Conservation (phyloP, 306 rosid genomes). For the Sicyos edulis region DNA sequence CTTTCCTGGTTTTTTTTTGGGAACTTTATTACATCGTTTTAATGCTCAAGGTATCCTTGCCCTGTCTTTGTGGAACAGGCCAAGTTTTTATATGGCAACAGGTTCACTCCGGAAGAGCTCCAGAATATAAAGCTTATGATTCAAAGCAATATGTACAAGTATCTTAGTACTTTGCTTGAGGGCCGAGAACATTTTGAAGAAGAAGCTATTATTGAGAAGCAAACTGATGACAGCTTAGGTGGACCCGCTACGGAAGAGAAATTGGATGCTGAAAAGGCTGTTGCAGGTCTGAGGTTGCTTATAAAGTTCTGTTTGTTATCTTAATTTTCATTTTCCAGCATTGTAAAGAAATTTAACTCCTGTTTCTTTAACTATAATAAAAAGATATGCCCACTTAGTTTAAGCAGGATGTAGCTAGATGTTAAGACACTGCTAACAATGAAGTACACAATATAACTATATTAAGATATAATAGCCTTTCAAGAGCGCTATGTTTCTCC, state of each 20-base stretch:
- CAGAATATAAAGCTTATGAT: constrained; percentile 78
- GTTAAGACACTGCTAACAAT: no score
- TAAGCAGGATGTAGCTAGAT: background rate
- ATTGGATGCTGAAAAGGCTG: constrained; percentile 34
- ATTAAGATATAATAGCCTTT: no score
- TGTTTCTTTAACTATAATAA: constrained; percentile 14
- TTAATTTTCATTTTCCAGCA: constrained; percentile 2
- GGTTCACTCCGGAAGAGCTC: constrained; percentile 61
- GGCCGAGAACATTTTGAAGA: constrained; percentile 92
- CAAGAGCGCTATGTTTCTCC: no score
- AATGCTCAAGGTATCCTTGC: constrained; percentile 24
- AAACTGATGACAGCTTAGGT: background rate
- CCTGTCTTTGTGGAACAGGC: constrained; percentile 43
- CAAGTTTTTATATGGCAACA: constrained; percentile 65
- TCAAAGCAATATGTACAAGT: constrained; percentile 88
- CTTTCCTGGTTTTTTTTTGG: constrained; percentile 1
- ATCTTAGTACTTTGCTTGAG: constrained; percentile 76
- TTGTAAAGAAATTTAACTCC: constrained; percentile 5
- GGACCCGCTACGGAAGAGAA: constrained; percentile 32
- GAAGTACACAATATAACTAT: no score
- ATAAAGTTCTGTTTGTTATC: constrained; percentile 4
- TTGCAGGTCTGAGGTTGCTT: constrained; percentile 33
- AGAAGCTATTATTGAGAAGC: constrained; percentile 49
- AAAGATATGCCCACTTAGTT: constrained; percentile 12
- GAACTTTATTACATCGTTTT: constrained; percentile 14